These are phyloP conservation scores for Hypoxylon crocopeplum DNA, from an alignment of 495 filamentous ascomycete species.

Conservation along the genomic window DNA sequence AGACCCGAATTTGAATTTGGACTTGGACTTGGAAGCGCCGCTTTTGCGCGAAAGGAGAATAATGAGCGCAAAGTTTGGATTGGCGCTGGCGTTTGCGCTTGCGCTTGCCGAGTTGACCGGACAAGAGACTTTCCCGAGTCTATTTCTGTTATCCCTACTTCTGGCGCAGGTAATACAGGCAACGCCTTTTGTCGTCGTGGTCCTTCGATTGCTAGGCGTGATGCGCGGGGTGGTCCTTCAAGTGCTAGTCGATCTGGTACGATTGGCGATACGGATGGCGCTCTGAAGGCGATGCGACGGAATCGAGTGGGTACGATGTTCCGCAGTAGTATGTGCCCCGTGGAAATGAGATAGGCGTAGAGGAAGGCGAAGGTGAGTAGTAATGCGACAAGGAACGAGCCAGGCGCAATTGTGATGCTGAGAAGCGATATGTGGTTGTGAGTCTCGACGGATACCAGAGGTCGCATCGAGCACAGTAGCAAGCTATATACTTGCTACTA, in stretches of 20 bases:
- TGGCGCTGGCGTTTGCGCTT: slow-evolving; percentile 15
- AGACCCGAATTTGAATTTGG: not conserved
- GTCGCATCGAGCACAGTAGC: slow-evolving; percentile 49
- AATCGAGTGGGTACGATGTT: slow-evolving; percentile 30
- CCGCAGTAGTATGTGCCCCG: slow-evolving; percentile 37
- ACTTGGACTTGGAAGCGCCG: slow-evolving; percentile 22
- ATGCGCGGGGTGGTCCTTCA: not conserved
- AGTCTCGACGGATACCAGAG: slow-evolving; percentile 60
- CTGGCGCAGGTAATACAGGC: slow-evolving; percentile 37
- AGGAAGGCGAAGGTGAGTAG: slow-evolving; percentile 57
- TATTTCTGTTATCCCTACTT: slow-evolving; percentile 32
- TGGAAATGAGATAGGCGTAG: slow-evolving; percentile 54
- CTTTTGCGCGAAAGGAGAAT: slow-evolving; percentile 36
- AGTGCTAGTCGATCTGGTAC: slow-evolving; percentile 12
- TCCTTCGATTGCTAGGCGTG: slow-evolving; percentile 21
- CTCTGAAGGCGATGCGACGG: slow-evolving; percentile 24
- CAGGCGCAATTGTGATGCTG: slow-evolving; percentile 60
- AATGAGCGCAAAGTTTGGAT: slow-evolving; percentile 38
- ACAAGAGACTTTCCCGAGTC: slow-evolving; percentile 43
- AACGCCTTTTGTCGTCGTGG: slow-evolving; percentile 24
- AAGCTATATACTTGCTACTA: slow-evolving; percentile 7
- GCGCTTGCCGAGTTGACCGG: slow-evolving; percentile 19
- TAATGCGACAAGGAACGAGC: slow-evolving; percentile 58
- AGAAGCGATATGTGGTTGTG: slow-evolving; percentile 58
- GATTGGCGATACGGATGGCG: slow-evolving; percentile 17